phyloP scores from a whole-genome alignment of 1,284 basidiomycete species.

The Cryptococcus sp. region DNA sequence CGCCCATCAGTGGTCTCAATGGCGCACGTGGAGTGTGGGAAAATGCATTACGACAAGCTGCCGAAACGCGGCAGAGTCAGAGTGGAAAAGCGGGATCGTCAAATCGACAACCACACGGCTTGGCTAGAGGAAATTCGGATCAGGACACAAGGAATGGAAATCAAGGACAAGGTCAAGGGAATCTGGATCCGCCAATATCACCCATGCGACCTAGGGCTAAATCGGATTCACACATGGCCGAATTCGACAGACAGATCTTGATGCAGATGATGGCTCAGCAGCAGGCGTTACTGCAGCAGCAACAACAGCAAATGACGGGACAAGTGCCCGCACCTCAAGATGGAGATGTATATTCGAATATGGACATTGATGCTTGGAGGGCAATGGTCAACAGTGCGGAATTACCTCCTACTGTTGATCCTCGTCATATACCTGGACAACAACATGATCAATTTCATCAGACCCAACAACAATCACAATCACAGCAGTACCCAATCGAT shows the following conservation, averaged over 20 bases:
- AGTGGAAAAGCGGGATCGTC: constrained; percentile 3
- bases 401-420: constrained; percentile 29
- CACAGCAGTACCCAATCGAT: neutral
- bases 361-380: constrained; percentile 25
- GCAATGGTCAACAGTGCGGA: neutral
- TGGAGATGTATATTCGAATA: constrained; percentile 12
- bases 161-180: constrained; percentile 1
- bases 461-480: constrained; percentile 5
- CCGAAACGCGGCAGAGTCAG: constrained; percentile 11
- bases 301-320: constrained; percentile 1
- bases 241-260: constrained; percentile 35
- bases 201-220: constrained; percentile 33
- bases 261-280: constrained; percentile 2
- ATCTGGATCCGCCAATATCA: neutral
- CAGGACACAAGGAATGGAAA: too few species aligned
- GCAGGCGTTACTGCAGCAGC: neutral
- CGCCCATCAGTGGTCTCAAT: constrained; percentile 45
- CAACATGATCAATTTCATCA: constrained; percentile 21
- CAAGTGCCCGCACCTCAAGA: constrained; percentile 8
- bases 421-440: constrained; percentile 34
- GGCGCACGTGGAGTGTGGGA: constrained; percentile 44
- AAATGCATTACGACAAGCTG: constrained; percentile 34
- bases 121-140: constrained; percentile 9
- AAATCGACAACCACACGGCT: constrained; percentile 4
- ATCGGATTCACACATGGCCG: constrained; percentile 39